A percentile compares a stretch with the other conserved stretches of the same genome.
These are phyloP conservation scores for Mycena chlorophos DNA, from an alignment of 768 basidiomycete species.

Conservation along the genomic window DNA sequence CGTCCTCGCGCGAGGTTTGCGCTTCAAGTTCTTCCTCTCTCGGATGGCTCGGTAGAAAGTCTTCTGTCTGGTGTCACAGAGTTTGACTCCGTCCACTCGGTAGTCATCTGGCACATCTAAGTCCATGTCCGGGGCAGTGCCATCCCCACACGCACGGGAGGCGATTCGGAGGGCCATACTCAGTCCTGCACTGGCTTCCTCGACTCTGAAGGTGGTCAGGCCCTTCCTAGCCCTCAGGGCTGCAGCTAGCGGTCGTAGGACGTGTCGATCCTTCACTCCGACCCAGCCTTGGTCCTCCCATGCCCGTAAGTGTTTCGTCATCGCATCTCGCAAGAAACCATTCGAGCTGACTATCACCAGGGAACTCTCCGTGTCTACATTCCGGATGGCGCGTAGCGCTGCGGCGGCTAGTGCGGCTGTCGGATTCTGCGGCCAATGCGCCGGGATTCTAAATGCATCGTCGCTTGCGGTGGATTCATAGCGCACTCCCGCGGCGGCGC, in stretches of 20 bases:
- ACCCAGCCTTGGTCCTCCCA: slow-evolving; percentile 7
- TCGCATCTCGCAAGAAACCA: no score
- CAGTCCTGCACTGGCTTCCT: background rate
- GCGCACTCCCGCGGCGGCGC: no score
- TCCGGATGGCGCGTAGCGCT: no score
- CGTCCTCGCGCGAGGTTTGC: background rate
- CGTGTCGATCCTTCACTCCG: background rate
- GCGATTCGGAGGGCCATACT: background rate
- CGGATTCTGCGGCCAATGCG: no score
- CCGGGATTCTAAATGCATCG: no score
- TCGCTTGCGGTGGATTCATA: no score
- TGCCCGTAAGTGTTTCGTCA: no score
- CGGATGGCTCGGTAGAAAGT: slow-evolving; percentile 1
- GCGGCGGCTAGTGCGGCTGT: no score
- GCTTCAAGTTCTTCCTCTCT: background rate
- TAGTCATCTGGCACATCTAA: background rate
- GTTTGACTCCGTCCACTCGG: background rate
- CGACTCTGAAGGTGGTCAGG: background rate
- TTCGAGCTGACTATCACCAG: no score
- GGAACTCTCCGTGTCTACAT: no score
- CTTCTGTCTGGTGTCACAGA: background rate
- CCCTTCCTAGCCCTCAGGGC: background rate
- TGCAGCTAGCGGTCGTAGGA: background rate
- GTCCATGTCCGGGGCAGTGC: background rate
- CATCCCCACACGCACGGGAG: background rate